These are phyloP conservation scores for Epicoccum sorghinum DNA, from an alignment of 2,329 filamentous ascomycete species.

Conservation along the genomic window DNA sequence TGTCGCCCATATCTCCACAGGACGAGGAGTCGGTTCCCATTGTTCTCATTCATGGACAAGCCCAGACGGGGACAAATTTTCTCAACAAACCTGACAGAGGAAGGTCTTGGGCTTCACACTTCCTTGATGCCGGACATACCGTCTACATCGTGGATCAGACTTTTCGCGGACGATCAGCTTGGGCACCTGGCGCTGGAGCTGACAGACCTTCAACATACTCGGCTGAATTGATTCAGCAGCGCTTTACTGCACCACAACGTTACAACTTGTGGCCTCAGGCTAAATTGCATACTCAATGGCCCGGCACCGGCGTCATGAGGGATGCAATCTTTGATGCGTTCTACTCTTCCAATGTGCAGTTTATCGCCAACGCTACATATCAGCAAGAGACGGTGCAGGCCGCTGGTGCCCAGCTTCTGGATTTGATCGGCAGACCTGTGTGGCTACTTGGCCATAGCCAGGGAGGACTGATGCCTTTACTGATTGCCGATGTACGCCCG, in stretches of 20 bases:
- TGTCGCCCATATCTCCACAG: slow-evolving; percentile 17
- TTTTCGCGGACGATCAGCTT: slow-evolving; percentile 54
- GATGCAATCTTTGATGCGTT: slow-evolving; percentile 59
- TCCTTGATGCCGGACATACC: slow-evolving; percentile 55
- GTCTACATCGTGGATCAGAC: slow-evolving; percentile 58
- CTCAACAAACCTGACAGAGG: slow-evolving; percentile 57
- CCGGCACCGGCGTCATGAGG: slow-evolving; percentile 45
- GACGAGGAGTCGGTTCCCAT: slow-evolving; percentile 23
- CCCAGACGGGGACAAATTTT: slow-evolving; percentile 41
- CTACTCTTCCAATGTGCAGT: slow-evolving; percentile 52
- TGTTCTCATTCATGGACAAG: slow-evolving; percentile 38
- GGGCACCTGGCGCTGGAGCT: slow-evolving; percentile 43
- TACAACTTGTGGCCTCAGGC: slow-evolving; percentile 52
- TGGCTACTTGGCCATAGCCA: slow-evolving; percentile 56
- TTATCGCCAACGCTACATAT: slow-evolving; percentile 35
- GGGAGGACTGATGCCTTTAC: slow-evolving; percentile 51
- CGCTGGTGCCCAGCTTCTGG: slow-evolving; percentile 51
- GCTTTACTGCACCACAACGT: slow-evolving; percentile 45
- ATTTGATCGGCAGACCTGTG: slow-evolving; percentile 47
- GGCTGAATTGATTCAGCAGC: slow-evolving; percentile 21
- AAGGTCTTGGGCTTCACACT: slow-evolving; percentile 57
- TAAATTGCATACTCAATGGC: slow-evolving; percentile 53
- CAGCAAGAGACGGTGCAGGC: slow-evolving; percentile 22
- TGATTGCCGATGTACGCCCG: slow-evolving; percentile 57
- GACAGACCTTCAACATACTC: slow-evolving; percentile 19